phyloP scores from a whole-genome alignment of 2,329 filamentous ascomycete species.

The Hirsutella rhossiliensis region DNA sequence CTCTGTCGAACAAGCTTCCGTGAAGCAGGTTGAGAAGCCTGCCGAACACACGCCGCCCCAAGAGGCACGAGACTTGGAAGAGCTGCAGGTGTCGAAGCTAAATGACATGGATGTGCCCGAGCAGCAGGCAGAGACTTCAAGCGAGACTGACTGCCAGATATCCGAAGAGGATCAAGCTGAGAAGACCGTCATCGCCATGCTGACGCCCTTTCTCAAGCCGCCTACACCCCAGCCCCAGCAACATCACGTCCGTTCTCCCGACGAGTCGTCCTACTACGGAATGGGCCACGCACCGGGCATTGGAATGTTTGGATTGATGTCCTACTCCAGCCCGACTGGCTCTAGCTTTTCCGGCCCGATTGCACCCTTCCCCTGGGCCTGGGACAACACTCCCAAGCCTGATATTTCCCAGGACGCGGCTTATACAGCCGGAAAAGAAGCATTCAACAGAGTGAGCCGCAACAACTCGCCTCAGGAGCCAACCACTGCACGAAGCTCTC shows the following conservation, averaged over 20 bases:
- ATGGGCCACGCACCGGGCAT: slow-evolving; percentile 41
- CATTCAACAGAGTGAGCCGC: slow-evolving; percentile 15
- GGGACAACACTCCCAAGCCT: slow-evolving; percentile 28
- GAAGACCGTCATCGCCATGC: slow-evolving; percentile 30
- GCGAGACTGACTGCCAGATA: background rate
- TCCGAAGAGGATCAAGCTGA: slow-evolving; percentile 18
- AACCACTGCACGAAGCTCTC: slow-evolving; percentile 4
- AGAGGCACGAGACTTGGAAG: background rate
- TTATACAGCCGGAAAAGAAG: slow-evolving; percentile 10
- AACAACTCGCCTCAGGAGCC: slow-evolving; percentile 10
- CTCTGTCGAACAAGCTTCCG: background rate
- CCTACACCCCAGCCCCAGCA: slow-evolving; percentile 26
- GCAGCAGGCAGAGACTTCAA: background rate
- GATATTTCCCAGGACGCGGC: slow-evolving; percentile 9
- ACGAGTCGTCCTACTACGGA: slow-evolving; percentile 36
- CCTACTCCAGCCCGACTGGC: slow-evolving; percentile 16
- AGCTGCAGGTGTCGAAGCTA: background rate
- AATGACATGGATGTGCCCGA: background rate
- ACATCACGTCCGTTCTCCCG: slow-evolving; percentile 16
- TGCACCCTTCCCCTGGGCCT: slow-evolving; percentile 36
- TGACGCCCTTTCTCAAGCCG: slow-evolving; percentile 36
- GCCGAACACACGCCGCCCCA: background rate
- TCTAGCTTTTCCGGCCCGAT: slow-evolving; percentile 19
- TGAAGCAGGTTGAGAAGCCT: background rate
- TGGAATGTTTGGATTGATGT: slow-evolving; percentile 32